Conservation (phyloP, 768 basidiomycete species). For the Terana coerulea region DNA sequence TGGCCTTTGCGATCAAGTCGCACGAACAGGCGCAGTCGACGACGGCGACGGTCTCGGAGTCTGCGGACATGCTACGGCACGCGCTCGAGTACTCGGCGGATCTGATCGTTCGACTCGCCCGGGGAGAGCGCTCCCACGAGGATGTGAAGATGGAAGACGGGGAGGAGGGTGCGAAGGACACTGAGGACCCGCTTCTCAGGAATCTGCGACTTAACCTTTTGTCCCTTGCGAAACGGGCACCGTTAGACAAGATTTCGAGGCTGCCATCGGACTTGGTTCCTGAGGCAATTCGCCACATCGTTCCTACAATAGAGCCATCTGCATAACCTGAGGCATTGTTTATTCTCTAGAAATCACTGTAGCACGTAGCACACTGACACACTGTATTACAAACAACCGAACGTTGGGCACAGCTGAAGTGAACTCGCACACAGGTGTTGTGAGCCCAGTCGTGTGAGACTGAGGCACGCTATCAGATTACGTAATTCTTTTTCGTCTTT, state of each 20-base stretch:
- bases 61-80: slow-evolving; percentile 39
- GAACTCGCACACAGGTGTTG: too few relatives aligned
- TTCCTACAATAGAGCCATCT: slow-evolving; percentile 40
- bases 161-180: slow-evolving; percentile 37
- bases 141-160: slow-evolving; percentile 9
- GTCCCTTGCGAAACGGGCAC: slow-evolving; percentile 74
- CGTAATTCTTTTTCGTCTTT: not conserved
- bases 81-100: slow-evolving; percentile 58
- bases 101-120: slow-evolving; percentile 40
- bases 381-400: not conserved
- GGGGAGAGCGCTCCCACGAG: slow-evolving; percentile 1
- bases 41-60: slow-evolving; percentile 13
- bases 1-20: slow-evolving; percentile 27
- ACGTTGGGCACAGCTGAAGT: too few relatives aligned
- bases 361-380: not conserved
- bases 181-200: slow-evolving; percentile 51
- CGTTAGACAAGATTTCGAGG: slow-evolving; percentile 64
- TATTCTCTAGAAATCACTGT: not conserved
- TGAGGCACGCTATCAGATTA: not conserved
- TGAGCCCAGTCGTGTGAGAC: too few relatives aligned
- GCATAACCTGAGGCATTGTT: not conserved
- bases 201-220: slow-evolving; percentile 70
- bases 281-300: slow-evolving; percentile 57
- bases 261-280: slow-evolving; percentile 65
- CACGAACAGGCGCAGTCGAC: slow-evolving; percentile 25